Base-by-base conservation (phyloP, 2,329 filamentous ascomycete genomes). In the Fusarium virguliforme region DNA sequence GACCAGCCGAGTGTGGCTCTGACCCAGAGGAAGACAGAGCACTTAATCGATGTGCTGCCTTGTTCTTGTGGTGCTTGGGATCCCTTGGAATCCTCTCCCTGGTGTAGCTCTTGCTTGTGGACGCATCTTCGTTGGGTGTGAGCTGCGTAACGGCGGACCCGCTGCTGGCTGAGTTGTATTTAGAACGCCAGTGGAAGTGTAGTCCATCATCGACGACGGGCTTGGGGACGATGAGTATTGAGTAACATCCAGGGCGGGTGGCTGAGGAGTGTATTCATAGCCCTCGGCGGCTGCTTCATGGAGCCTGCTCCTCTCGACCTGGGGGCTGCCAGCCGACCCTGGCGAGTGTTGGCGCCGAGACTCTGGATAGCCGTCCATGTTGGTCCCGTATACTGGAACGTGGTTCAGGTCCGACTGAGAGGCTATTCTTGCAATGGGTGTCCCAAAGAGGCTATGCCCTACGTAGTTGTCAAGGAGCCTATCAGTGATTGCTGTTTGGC, bases 61-160 rank as follows among this genome's bases (percentile, higher is more conserved):
- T 73, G 32, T 3, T 58, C 53, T 61, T 73, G 15, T 53, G 41
- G 28, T 60, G 66, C 48, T 48, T 70, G 8, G 26, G n/a, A 30
- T 73, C 67, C 28, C 56, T 67, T 28, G 26, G 22, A 9, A 46
- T 37, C 24, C 54, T 73, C 26, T 37, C 60, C 30, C 60, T 70
- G 24, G 24, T 60, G 15, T 34, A 53, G 26, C 60, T 26, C 22
- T 55, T 72, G 24, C 46, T 18, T 10, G 15, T 30, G 34, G 54
- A 46, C 50, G 63, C 22, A 32, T 70, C 58, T 24, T 65, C 63
- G 43, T 40, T 67, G 18, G 64, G 34, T 35, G 70, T 62, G 56
- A 62, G 63, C 28, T 73, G 70, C 66, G 70, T 72, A 73, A 72
- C 70, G 54, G 57, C 40, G 28, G 67, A 68, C 68, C 68, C 67